Percentiles rank a stretch among this genome's conserved stretches.
phyloP scores from a whole-genome alignment of 805 yeast species.

The Candida adriatica region DNA sequence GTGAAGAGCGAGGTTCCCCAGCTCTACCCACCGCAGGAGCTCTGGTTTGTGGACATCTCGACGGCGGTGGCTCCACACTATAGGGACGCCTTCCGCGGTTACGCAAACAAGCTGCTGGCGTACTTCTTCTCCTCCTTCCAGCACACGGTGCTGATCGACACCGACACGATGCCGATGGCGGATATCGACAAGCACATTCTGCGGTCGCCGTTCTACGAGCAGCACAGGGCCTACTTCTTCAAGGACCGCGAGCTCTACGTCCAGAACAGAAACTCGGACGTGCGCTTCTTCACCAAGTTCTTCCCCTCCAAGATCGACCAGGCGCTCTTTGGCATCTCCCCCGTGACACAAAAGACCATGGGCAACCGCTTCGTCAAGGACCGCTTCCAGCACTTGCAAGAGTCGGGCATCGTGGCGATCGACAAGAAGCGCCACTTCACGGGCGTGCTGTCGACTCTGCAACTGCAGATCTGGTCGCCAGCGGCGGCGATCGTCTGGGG shows the following conservation, averaged over 20 bases:
- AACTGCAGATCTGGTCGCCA: conserved; percentile 32
- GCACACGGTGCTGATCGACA: conserved; percentile 43
- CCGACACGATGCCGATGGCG: conserved; percentile 41
- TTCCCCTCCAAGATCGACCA: conserved; percentile 35
- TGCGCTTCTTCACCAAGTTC: conserved; percentile 35
- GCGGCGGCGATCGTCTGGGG: conserved; percentile 50
- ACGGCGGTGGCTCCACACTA: conserved; percentile 16
- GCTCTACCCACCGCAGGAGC: conserved; percentile 26
- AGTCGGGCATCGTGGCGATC: conserved; percentile 38
- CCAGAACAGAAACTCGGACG: conserved; percentile 19
- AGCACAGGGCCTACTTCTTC: conserved; percentile 35
- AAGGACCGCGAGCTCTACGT: conserved; percentile 36
- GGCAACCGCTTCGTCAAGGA: conserved; percentile 33
- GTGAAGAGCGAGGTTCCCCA: conserved; percentile 5
- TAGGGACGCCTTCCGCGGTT: conserved; percentile 27
- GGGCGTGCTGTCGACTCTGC: conserved; percentile 38
- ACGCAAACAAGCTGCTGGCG: conserved; percentile 43
- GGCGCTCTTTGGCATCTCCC: conserved; percentile 29
- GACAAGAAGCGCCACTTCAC: conserved; percentile 42
- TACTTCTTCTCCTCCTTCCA: conserved; percentile 41
- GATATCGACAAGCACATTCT: conserved; percentile 32
- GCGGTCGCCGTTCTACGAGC: conserved; percentile 25
- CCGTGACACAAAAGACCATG: conserved; percentile 29
- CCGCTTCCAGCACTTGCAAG: conserved; percentile 35
- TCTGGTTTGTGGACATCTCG: conserved; percentile 34